Percentiles rank a stretch among this genome's conserved stretches.
phyloP scores from a whole-genome alignment of 345 rosid genomes.

The Pugionium dolabratum region DNA sequence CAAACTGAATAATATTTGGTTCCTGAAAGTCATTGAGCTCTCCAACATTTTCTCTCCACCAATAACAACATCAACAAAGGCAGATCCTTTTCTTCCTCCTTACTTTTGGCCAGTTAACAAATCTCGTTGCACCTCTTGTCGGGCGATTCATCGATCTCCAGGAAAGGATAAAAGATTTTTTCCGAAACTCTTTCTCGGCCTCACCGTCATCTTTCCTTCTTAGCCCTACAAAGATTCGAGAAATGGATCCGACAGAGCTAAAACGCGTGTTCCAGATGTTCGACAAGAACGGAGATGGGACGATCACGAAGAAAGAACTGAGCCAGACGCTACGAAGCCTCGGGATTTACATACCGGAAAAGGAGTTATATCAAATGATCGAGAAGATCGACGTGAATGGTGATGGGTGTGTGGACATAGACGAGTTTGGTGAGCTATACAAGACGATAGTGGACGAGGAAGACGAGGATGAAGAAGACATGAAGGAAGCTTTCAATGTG shows the following conservation, averaged over 20 bases:
- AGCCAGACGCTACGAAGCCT: conserved; percentile 62
- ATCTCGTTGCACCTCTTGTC: conserved; percentile 17
- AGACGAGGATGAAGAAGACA: conserved; percentile 66
- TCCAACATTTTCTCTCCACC: conserved; percentile 24
- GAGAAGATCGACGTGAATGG: conserved; percentile 56
- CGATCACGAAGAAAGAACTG: conserved; percentile 66
- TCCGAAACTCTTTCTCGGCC: conserved; percentile 16
- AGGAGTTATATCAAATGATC: conserved; percentile 58
- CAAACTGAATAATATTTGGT: neutral
- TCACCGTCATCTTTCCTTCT: conserved; percentile 18
- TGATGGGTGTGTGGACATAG: conserved; percentile 61
- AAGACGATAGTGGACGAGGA: conserved; percentile 55
- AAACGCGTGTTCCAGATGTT: conserved; percentile 75
- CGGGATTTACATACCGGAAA: conserved; percentile 65
- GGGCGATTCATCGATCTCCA: conserved; percentile 17
- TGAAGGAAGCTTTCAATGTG: conserved; percentile 87
- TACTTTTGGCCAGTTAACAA: conserved; percentile 6
- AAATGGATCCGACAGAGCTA: conserved; percentile 60
- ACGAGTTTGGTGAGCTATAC: conserved; percentile 69
- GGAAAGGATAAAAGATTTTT: conserved; percentile 14
- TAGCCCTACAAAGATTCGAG: neutral
- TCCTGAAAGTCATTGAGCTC: conserved; percentile 2
- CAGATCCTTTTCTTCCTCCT: conserved; percentile 14
- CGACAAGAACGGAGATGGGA: conserved; percentile 77
- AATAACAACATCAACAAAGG: conserved; percentile 6